A percentile compares a stretch with the other conserved stretches of the same genome.
Conservation (phyloP, 805 yeast genomes). For the Barnettozyma sucrosica region DNA sequence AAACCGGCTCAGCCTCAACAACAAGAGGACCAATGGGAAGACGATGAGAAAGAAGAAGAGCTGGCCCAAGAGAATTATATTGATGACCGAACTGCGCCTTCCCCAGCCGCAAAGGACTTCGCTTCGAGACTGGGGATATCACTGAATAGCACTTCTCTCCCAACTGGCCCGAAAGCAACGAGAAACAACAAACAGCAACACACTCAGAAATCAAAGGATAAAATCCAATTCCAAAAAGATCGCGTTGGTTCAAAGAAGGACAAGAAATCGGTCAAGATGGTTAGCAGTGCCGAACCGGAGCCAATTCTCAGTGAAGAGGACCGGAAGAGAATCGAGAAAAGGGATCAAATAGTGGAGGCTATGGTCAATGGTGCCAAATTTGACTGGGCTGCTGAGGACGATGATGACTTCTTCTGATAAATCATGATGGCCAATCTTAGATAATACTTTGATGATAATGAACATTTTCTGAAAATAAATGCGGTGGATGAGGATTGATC, state of each 20-base stretch:
- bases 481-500: no score
- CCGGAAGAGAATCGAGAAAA: constrained; percentile 4
- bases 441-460: not conserved
- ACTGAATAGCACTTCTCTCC: not conserved
- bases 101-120: constrained; percentile 18
- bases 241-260: not conserved
- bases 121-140: constrained; percentile 23
- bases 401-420: constrained; percentile 6
- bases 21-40: constrained; percentile 11
- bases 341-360: constrained; percentile 12
- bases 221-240: not conserved
- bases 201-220: constrained; percentile 3
- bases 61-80: not conserved
- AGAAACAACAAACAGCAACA: constrained; percentile 6
- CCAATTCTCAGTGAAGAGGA: constrained; percentile 9
- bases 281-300: not conserved
- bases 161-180: constrained; percentile 1
- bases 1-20: not conserved
- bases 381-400: constrained; percentile 24
- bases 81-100: constrained; percentile 15
- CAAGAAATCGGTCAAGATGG: not conserved
- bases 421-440: not conserved
- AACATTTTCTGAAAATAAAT: not conserved
- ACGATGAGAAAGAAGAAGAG: constrained; percentile 6
- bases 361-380: constrained; percentile 15